Percentiles rank a stretch among this genome's conserved stretches.
These are phyloP conservation scores for Neodidymelliopsis sp. DNA, from an alignment of 2,329 filamentous ascomycete genomes.

Conservation along the genomic window DNA sequence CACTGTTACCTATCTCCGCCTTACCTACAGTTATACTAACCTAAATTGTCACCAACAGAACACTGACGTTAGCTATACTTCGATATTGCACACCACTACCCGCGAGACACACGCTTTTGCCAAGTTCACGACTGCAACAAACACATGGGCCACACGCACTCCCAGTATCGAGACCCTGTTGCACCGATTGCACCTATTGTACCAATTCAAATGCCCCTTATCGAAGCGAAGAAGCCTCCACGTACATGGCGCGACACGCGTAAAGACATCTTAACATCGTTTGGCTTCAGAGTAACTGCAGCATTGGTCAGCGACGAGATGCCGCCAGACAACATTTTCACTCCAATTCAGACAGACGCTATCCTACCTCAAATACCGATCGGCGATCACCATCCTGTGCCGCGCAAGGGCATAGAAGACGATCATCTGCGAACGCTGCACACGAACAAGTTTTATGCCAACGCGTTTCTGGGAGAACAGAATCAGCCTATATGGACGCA, in stretches of 20 bases:
- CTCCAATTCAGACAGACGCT: slow-evolving; percentile 49
- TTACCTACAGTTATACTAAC: too few species aligned
- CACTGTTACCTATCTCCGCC: background rate
- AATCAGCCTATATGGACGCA: slow-evolving; percentile 74
- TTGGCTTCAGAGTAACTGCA: slow-evolving; percentile 13
- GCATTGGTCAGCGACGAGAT: slow-evolving; percentile 9
- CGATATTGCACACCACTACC: too few species aligned
- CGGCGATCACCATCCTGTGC: slow-evolving; percentile 51
- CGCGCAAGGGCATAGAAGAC: slow-evolving; percentile 49
- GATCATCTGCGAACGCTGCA: slow-evolving; percentile 58
- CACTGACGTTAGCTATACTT: too few species aligned
- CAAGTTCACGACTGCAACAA: too few species aligned
- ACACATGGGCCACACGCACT: background rate
- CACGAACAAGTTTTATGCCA: slow-evolving; percentile 77
- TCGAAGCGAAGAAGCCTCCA: background rate
- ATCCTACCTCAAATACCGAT: slow-evolving; percentile 53
- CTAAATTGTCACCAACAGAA: too few species aligned
- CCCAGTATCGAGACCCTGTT: background rate
- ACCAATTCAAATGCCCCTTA: background rate
- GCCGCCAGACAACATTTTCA: slow-evolving; percentile 49
- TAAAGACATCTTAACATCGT: slow-evolving; percentile 19
- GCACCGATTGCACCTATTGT: background rate
- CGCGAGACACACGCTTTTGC: too few species aligned
- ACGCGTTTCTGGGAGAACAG: slow-evolving; percentile 80
- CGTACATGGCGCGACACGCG: slow-evolving; percentile 13